Percentiles rank a stretch among this genome's conserved stretches.
Conservation (phyloP, 768 basidiomycete species). For the Coprinopsis sp. region DNA sequence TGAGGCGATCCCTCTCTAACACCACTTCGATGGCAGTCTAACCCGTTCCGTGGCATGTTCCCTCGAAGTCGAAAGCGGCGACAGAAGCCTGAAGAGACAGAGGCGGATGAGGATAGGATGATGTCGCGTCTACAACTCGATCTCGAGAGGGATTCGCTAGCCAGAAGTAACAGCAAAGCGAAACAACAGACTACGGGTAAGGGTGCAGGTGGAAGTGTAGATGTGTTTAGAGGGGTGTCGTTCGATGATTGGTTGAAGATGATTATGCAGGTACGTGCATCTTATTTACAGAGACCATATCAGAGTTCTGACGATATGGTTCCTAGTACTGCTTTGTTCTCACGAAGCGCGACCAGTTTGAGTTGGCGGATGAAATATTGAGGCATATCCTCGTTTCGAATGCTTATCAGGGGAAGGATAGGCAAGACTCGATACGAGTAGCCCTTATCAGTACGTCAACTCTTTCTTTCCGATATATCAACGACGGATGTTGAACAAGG, state of each 20-base stretch:
- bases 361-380: conserved; percentile 68
- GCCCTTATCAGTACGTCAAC: conserved; percentile 64
- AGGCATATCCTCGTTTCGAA: conserved; percentile 72
- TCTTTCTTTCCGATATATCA: background rate
- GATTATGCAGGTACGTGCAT: conserved; percentile 69
- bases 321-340: conserved; percentile 70
- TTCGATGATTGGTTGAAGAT: conserved; percentile 84
- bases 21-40: conserved; percentile 26
- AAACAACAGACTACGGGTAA: conserved; percentile 28
- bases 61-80: conserved; percentile 39
- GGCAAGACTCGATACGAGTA: conserved; percentile 69
- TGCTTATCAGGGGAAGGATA: conserved; percentile 56
- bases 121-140: conserved; percentile 72
- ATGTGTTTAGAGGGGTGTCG: conserved; percentile 73
- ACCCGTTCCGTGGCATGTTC: conserved; percentile 69
- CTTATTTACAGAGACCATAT: background rate
- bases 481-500: no score
- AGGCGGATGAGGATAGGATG: conserved; percentile 68
- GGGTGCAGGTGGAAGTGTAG: conserved; percentile 50
- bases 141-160: conserved; percentile 55
- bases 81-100: conserved; percentile 36
- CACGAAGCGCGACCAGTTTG: conserved; percentile 57
- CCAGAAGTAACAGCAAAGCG: conserved; percentile 40
- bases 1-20: no score
- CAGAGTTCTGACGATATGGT: background rate